Evolutionary conservation across 805 yeast genomes (phyloP), one percentile per base, ranked within the genome.

Genomic region (Zygosaccharomyces kombuchaensis): DNA sequence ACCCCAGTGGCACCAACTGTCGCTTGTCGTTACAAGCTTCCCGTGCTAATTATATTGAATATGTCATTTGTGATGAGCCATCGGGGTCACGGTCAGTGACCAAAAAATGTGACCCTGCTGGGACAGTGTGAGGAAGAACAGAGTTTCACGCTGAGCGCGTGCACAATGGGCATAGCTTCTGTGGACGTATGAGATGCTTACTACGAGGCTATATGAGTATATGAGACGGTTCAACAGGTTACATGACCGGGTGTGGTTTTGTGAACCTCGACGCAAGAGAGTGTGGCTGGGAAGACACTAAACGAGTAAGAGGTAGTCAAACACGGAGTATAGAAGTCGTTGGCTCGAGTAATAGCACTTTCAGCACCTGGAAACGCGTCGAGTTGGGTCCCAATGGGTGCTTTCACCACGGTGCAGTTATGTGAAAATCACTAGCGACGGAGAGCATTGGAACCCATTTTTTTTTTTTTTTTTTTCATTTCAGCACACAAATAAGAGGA

Each of bases 1-100:
- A n/a, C 2, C 12, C 16, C 3, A 14, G 9, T 34, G 23, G 12
- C n/a, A 34, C 23, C 16, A 19, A 19, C 21, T 19, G 21, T 19
- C 21, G 3, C 21, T 5, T 19, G 21, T 19, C 21, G 21, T 19
- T 19, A 5, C 21, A 3, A 19, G 21, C 21, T 19, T 3, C 26
- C 12, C 7, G 14, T 7, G 7, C 22, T 17, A 27, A 27, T 38
- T 27, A 17, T 27, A 27, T 17, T 10, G 32, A 19, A 19, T 16
- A 9, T 26, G 13, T 37, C 21, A 27, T 38, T 25, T 38, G 41
- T 23, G 34, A 38, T 38, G 41, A 38, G 41, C 41, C 41, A 38
- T 38, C 16, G 14, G 7, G 40, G 41, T 9, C 41, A 38, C 34
- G 34, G 14, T 6, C 34, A 17, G 34, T 38, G 41, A 38, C 41